Conservation (phyloP, 352 stramenopile genomes). For the Pythium phragmiticola region DNA sequence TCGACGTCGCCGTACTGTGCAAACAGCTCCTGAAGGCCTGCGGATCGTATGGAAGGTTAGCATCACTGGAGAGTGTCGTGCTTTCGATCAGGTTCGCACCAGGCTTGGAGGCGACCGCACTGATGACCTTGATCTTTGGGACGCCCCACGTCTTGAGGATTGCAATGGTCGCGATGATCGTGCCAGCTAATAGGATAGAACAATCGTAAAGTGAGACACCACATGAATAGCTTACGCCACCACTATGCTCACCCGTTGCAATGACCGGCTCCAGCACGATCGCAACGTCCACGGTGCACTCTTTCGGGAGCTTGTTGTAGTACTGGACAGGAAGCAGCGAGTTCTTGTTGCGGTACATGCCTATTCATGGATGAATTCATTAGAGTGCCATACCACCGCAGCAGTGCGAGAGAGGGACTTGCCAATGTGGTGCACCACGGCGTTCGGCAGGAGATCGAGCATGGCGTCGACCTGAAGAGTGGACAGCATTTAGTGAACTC, state of each 20-base stretch:
- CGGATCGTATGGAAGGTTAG: not conserved
- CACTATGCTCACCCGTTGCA: slow-evolving; percentile 70
- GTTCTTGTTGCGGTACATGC: slow-evolving; percentile 90
- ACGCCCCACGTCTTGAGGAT: slow-evolving; percentile 96
- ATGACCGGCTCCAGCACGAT: slow-evolving; percentile 98
- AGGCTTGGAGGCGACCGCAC: slow-evolving; percentile 91
- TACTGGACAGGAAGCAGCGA: slow-evolving; percentile 96
- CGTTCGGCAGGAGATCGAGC: slow-evolving; percentile 95
- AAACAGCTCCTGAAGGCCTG: slow-evolving; percentile 76
- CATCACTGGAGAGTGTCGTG: not conserved
- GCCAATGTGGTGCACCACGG: slow-evolving; percentile 97
- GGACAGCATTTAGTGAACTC: not conserved
- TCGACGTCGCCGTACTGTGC: slow-evolving; percentile 77
- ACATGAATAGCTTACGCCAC: not conserved
- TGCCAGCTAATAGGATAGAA: slow-evolving; percentile 54
- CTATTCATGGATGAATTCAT: slow-evolving; percentile 21
- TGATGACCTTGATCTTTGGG: slow-evolving; percentile 93
- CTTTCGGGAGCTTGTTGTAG: slow-evolving; percentile 98
- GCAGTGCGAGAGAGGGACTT: not conserved
- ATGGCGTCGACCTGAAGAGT: slow-evolving; percentile 92
- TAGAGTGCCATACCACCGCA: not conserved
- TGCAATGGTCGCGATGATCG: slow-evolving; percentile 92
- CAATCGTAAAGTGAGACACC: not conserved
- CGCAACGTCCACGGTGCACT: slow-evolving; percentile 90
- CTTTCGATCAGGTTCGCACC: slow-evolving; percentile 38